Evolutionary conservation across 2,329 filamentous ascomycete species (phyloP), one percentile per base, ranked within the genome.

Genomic region (Colletotrichum musae): DNA sequence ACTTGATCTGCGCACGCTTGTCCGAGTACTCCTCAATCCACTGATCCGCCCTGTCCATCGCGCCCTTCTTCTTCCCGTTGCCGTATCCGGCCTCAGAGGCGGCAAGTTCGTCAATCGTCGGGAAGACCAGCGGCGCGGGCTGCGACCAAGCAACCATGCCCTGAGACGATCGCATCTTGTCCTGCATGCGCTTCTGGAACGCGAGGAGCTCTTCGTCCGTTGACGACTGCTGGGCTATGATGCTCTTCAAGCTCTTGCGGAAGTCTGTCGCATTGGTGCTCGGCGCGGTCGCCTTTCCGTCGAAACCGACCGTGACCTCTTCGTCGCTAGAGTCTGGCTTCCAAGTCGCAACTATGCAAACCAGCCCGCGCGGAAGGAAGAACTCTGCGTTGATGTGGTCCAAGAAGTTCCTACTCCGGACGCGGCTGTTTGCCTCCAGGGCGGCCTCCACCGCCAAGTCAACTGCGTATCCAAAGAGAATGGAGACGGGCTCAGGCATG

Each of bases 331-430:
- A 70, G 4, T 83, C 80, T 0, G 85, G 83, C 59, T 85, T 85
- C 78, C 81, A 89, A 1, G 85, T 85, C 78, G 90, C 83, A 45
- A 91, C 80, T 21, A 80, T 48, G 4, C 74, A 77, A 13, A 85
- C 87, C 0, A 91, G 80, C 0, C 88, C 88, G 2, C 82, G 83
- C 0, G 89, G 88, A 54, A 81, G 82, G 75, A 91, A 91, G 68
- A 89, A 84, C 3, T 86, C 80, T 9, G 84, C 80, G 73, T 91
- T 91, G 72, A 89, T 82, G 43, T 80, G 77, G 71, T 89, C 83
- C 16, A 91, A 81, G 73, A 88, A 91, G 0, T 75, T 78, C 72
- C 89, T 90, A 0, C 85, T 82, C 50, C 81, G 78, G 72, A 79
- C 77, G 18, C 80, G 80, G 10, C 77, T 79, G 36, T 82, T 78